Conservation (phyloP, 2,329 filamentous ascomycete species). For the Pseudogymnoascus verrucosus region DNA sequence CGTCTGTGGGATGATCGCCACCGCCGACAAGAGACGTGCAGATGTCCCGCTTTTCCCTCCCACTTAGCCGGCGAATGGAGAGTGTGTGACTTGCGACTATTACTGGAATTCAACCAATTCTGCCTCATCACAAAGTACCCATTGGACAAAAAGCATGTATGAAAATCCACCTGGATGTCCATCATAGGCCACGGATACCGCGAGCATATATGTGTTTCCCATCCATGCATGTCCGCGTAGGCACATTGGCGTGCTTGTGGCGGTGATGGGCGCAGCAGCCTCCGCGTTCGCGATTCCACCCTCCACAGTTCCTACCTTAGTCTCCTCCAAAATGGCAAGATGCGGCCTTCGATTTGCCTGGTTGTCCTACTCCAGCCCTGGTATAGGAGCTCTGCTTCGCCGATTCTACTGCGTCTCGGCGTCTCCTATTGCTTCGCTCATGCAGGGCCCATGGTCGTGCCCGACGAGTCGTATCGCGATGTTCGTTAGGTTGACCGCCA, state of each 20-base stretch:
- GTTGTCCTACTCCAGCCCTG: neutral
- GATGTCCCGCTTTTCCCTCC: neutral
- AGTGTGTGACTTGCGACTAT: constrained; percentile 7
- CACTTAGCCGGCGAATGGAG: constrained; percentile 6
- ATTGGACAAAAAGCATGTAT: neutral
- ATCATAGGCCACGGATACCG: constrained; percentile 1
- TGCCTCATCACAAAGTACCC: constrained; percentile 3
- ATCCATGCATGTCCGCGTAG: constrained; percentile 1
- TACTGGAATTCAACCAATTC: neutral
- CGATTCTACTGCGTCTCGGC: constrained; percentile 6
- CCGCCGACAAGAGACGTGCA: constrained; percentile 6
- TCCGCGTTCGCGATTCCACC: neutral
- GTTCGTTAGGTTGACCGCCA: constrained; percentile 1
- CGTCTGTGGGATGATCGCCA: constrained; percentile 8
- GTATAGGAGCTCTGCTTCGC: constrained; percentile 2
- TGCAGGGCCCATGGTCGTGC: neutral
- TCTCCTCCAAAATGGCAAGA: constrained; percentile 1
- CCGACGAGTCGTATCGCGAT: constrained; percentile 8
- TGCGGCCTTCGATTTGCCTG: constrained; percentile 2
- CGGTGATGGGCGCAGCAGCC: constrained; percentile 5
- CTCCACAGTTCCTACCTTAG: constrained; percentile 8
- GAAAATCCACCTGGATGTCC: neutral
- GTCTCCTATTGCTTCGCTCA: constrained; percentile 6
- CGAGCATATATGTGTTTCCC: neutral
- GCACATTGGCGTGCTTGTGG: neutral